phyloP scores from a whole-genome alignment of 179 eudicot species.

The Monotropa hypopitys region DNA sequence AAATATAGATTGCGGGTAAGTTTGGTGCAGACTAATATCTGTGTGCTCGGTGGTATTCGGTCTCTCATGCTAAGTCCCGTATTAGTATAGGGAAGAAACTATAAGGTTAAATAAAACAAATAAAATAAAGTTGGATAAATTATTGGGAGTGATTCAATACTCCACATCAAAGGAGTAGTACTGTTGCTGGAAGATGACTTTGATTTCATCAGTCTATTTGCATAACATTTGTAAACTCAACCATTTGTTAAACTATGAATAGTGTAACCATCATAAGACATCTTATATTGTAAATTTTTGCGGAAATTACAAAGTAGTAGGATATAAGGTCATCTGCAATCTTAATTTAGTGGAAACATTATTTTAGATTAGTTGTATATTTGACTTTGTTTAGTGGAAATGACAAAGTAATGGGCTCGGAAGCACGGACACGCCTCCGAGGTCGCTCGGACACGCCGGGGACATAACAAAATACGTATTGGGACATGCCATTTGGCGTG shows the following conservation, averaged over 20 bases:
- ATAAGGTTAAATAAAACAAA: background rate
- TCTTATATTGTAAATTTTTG: background rate
- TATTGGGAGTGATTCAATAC: background rate
- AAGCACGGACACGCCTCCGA: too few relatives aligned
- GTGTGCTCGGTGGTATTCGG: background rate
- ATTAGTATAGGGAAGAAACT: background rate
- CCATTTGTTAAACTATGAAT: background rate
- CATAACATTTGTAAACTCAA: background rate
- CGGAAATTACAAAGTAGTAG: background rate
- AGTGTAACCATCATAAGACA: background rate
- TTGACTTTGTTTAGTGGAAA: background rate
- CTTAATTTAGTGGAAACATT: background rate
- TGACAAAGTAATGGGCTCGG: background rate
- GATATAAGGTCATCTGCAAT: background rate
- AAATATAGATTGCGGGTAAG: constrained; percentile 86
- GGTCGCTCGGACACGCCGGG: too few relatives aligned
- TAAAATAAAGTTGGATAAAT: background rate
- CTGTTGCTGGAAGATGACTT: background rate
- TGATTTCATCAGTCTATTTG: too few relatives aligned
- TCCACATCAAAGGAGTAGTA: background rate
- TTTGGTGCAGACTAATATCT: constrained; percentile 6
- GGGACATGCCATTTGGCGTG: too few relatives aligned
- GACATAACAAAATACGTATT: too few relatives aligned
- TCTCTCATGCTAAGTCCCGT: background rate
- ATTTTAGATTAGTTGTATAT: background rate